Evolutionary conservation across 306 rosid genomes (phyloP).

Genomic region (Adenanthera pavonina): DNA sequence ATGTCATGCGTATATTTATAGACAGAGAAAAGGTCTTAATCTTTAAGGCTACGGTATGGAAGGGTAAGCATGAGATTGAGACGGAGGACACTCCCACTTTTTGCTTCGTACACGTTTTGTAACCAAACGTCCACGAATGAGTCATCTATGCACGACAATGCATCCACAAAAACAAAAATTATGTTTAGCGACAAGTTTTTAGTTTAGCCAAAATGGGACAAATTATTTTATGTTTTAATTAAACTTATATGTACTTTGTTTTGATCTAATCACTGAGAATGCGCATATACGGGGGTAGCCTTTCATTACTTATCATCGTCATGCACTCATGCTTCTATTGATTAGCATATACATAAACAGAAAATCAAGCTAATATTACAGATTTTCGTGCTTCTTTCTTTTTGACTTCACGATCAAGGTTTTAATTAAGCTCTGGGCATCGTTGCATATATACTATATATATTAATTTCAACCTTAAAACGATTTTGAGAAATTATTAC

Average conservation of each 20-base stretch:
- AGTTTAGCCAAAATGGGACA: not conserved
- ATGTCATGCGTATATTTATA: slow-evolving; percentile 43
- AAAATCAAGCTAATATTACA: not conserved
- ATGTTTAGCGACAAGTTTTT: not conserved
- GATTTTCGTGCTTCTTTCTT: not conserved
- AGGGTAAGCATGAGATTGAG: slow-evolving; percentile 25
- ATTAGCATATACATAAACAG: not conserved
- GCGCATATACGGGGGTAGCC: not conserved
- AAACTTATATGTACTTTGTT: no score
- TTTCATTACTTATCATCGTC: no score
- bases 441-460: not conserved
- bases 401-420: not conserved
- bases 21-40: slow-evolving; percentile 12
- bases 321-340: not conserved
- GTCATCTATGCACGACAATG: not conserved
- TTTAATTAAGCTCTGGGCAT: not conserved
- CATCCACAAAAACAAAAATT: not conserved
- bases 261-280: no score
- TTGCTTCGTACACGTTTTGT: slow-evolving; percentile 27
- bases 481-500: not conserved
- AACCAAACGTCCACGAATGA: not conserved
- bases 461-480: not conserved
- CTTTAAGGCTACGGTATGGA: slow-evolving; percentile 27
- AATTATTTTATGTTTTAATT: not conserved
- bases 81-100: slow-evolving; percentile 35